A percentile compares a stretch with the other conserved stretches of the same genome.
Conservation (phyloP, 2,329 filamentous ascomycete species). For the Leptographium procerum region DNA sequence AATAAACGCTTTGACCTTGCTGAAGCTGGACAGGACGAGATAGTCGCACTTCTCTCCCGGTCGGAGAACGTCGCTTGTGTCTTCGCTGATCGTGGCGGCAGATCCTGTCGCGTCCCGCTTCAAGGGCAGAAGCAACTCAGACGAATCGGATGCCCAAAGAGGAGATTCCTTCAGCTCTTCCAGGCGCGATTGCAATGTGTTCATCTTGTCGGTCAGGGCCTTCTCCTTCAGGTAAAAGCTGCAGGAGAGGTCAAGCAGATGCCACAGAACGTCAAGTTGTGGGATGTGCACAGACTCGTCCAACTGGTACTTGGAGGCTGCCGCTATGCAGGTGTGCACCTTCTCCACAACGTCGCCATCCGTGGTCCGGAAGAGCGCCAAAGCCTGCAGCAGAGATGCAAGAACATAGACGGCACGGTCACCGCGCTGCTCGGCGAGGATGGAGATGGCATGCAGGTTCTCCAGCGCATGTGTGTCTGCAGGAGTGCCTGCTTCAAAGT, state of each 20-base stretch:
- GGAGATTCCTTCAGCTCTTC: conserved; percentile 39
- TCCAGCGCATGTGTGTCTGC: conserved; percentile 55
- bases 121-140: conserved; percentile 44
- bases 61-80: conserved; percentile 43
- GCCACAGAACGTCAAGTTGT: conserved; percentile 53
- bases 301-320: conserved; percentile 59
- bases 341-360: conserved; percentile 57
- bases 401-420: conserved; percentile 56
- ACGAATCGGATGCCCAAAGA: conserved; percentile 34
- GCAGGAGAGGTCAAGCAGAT: conserved; percentile 60
- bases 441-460: conserved; percentile 53
- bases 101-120: conserved; percentile 34
- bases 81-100: conserved; percentile 39
- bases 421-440: conserved; percentile 45
- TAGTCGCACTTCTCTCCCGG: conserved; percentile 41
- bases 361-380: conserved; percentile 54
- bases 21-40: conserved; percentile 49
- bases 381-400: conserved; percentile 55
- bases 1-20: conserved; percentile 45
- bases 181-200: conserved; percentile 48
- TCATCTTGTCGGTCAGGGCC: conserved; percentile 47
- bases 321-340: conserved; percentile 63
- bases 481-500: conserved; percentile 47
- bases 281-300: conserved; percentile 51
- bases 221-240: conserved; percentile 53